Evolutionary conservation across 305 asterid species (phyloP), one percentile per base, ranked within the genome.

Genomic region (Rubia balearica): DNA sequence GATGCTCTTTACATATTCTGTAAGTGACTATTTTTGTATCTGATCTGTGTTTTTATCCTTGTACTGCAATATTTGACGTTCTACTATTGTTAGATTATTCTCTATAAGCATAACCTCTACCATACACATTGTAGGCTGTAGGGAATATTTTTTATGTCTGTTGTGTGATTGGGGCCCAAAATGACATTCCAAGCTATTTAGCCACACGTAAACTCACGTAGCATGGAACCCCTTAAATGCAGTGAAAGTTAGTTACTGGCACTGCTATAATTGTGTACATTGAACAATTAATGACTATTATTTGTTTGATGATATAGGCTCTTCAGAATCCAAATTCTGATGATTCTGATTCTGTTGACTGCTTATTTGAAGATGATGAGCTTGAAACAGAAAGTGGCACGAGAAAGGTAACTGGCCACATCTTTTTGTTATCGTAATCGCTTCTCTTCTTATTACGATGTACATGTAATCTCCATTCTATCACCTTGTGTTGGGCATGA

Each of bases 1-100:
- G 87, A 76, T 88, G 66, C 93, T 92, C 76, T 79, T 88, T 77
- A 76, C 87, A 71, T 85, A 85, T 76, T 70, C 95, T n/a, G 97
- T 90, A 86, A 90, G 95, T 82, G 67, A 68, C 21, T 30, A 16
- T 51, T 21, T 27, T 51, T 48, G 8, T 57, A 68, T 5, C 64
- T 40, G 41, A 65, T 42, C 59, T 48, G 59, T 69, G 69, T 17
- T 45, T 64, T 7, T 43, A 55, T 65, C 17, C 65, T 30, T 59
- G 57, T n/a, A 9, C 0, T 66, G 49, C 48, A 16, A 9, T 24
- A 42, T 19, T 4, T 13, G 19, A 40, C 5, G 22, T 24, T 56
- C 8, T 24, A 60, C 7, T 22, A 24, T 6, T 42, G 16, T 46
- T 72, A 46, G 4, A 17, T 61, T 13, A 49, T 46, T 36, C 36